A percentile compares a stretch with the other conserved stretches of the same genome.
Evolutionary conservation across 1,139 yeast genomes (phyloP).

Genomic region (Magnusiomyces magnusii): DNA sequence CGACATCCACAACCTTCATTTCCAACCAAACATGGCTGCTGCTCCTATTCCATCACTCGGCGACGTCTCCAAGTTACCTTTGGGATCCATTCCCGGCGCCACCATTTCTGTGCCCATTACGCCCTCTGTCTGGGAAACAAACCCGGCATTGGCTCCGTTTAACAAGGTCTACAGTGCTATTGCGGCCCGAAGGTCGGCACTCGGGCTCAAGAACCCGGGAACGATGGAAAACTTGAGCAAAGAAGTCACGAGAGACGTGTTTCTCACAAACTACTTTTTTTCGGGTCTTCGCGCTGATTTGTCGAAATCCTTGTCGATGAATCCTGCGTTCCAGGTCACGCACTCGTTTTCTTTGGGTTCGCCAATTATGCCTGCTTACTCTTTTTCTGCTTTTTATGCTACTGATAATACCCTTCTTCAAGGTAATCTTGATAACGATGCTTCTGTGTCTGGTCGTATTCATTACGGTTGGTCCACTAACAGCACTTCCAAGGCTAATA

Average conservation of each 20-base stretch:
- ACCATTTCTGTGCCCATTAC: constrained; percentile 19
- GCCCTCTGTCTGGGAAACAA: constrained; percentile 61
- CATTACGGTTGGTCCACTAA: constrained; percentile 87
- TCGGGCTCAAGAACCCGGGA: constrained; percentile 87
- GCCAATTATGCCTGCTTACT: constrained; percentile 80
- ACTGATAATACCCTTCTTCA: constrained; percentile 80
- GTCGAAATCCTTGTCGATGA: constrained; percentile 82
- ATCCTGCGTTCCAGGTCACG: constrained; percentile 95
- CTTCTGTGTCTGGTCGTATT: constrained; percentile 78
- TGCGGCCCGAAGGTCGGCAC: constrained; percentile 68
- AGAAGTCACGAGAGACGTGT: constrained; percentile 91
- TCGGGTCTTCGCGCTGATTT: constrained; percentile 96
- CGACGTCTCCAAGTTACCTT: constrained; percentile 21
- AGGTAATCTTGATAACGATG: constrained; percentile 86
- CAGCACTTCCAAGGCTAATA: constrained; percentile 74
- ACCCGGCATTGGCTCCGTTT: constrained; percentile 76
- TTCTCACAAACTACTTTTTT: constrained; percentile 82
- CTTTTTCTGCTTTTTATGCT: constrained; percentile 85
- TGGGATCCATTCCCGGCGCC: constrained; percentile 18
- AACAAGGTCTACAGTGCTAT: constrained; percentile 68
- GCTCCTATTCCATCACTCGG: constrained; percentile 24
- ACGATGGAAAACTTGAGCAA: constrained; percentile 88
- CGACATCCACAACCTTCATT: background rate
- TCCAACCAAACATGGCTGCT: constrained; percentile 12
- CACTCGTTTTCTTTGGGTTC: constrained; percentile 92